These are phyloP conservation scores for Vanilla planifolia DNA, from an alignment of 106 monocot genomes.

Conservation along the genomic window DNA sequence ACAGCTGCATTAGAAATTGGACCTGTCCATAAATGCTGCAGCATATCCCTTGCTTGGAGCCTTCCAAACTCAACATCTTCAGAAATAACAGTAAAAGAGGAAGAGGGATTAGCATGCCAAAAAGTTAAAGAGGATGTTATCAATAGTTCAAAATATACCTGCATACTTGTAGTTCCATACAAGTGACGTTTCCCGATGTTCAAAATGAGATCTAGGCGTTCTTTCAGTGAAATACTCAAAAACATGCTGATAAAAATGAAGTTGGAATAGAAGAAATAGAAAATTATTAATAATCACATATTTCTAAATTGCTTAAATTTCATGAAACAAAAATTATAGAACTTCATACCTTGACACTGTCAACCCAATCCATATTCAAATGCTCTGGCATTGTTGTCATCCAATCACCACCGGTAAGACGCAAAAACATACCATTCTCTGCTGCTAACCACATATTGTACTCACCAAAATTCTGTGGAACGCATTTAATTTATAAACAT, in stretches of 20 bases:
- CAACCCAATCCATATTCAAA: conserved; percentile 99
- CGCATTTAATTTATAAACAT: neutral
- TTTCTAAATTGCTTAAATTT: neutral
- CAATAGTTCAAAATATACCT: conserved; percentile 23
- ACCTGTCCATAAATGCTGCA: conserved; percentile 96
- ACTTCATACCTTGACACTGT: conserved; percentile 99
- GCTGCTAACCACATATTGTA: conserved; percentile 98
- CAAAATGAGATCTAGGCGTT: conserved; percentile 96
- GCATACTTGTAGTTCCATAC: conserved; percentile 99
- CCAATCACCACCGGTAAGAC: conserved; percentile 89
- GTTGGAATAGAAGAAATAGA: neutral
- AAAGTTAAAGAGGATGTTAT: neutral
- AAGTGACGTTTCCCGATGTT: conserved; percentile 94
- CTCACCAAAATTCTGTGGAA: conserved; percentile 82
- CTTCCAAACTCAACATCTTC: conserved; percentile 97
- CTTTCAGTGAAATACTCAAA: conserved; percentile 99
- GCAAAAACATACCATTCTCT: conserved; percentile 98
- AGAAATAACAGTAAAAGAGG: neutral
- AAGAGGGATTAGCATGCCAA: neutral
- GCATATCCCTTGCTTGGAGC: conserved; percentile 96
- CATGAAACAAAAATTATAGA: neutral
- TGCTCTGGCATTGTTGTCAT: conserved; percentile 99
- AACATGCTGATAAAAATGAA: conserved; percentile 62
- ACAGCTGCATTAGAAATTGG: conserved; percentile 98
- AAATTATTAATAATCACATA: neutral